A percentile compares a stretch with the other conserved stretches of the same genome.
These are phyloP conservation scores for Starmerella vitae DNA, from an alignment of 805 yeast genomes.

Conservation along the genomic window DNA sequence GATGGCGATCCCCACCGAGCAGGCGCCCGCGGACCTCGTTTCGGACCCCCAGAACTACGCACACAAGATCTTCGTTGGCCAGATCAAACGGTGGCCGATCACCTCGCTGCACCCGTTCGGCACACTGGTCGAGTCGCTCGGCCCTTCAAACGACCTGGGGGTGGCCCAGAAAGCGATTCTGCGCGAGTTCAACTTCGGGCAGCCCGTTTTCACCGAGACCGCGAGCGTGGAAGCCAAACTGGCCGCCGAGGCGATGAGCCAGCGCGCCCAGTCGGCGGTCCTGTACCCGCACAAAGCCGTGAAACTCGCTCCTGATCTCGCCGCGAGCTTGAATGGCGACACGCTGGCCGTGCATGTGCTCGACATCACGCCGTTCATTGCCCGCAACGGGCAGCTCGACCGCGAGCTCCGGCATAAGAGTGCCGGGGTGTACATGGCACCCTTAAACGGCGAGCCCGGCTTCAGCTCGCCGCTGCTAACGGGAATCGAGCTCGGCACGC, in stretches of 20 bases:
- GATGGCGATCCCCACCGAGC: conserved; percentile 96
- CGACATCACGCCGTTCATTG: conserved; percentile 62
- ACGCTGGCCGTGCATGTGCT: conserved; percentile 78
- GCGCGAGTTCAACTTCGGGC: conserved; percentile 44
- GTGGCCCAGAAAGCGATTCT: conserved; percentile 81
- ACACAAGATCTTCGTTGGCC: conserved; percentile 76
- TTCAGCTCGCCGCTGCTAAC: conserved; percentile 52
- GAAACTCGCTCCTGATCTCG: conserved; percentile 11
- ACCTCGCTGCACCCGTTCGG: conserved; percentile 98
- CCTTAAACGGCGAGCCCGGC: too few species aligned
- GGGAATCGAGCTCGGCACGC: conserved; percentile 36
- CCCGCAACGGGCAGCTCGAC: conserved; percentile 64
- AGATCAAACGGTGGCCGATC: conserved; percentile 97
- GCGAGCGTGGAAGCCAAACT: conserved; percentile 31
- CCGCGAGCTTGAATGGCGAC: conserved; percentile 5
- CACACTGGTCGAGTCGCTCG: conserved; percentile 74
- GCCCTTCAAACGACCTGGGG: conserved; percentile 57
- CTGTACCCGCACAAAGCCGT: background rate
- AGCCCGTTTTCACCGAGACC: conserved; percentile 32
- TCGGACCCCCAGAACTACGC: conserved; percentile 78
- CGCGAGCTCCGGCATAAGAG: conserved; percentile 84
- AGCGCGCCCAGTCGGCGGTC: conserved; percentile 4
- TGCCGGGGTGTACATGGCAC: conserved; percentile 66
- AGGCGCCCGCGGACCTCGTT: conserved; percentile 90
- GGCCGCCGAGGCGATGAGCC: conserved; percentile 14